These are phyloP conservation scores for Lentinula raphanica DNA, from an alignment of 768 basidiomycete species.

Conservation along the genomic window DNA sequence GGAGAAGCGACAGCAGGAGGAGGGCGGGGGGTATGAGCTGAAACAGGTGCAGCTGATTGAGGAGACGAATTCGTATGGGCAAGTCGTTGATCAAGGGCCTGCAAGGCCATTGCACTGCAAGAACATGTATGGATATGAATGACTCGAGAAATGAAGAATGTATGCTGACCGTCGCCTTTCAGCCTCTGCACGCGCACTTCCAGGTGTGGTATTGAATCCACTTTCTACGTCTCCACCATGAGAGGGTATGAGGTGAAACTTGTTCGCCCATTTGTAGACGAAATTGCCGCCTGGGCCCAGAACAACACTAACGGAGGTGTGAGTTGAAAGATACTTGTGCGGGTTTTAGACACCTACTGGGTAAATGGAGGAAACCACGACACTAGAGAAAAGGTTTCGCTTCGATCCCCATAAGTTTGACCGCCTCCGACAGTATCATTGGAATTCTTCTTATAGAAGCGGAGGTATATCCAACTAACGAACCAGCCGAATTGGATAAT, in stretches of 20 bases:
- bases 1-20: slow-evolving; percentile 27
- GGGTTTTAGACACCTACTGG: slow-evolving; percentile 59
- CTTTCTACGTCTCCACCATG: slow-evolving; percentile 62
- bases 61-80: slow-evolving; percentile 51
- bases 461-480: slow-evolving; percentile 89
- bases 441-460: slow-evolving; percentile 91
- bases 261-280: slow-evolving; percentile 61
- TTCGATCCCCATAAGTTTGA: slow-evolving; percentile 84
- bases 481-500: slow-evolving; percentile 99
- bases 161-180: slow-evolving; percentile 79
- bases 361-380: slow-evolving; percentile 96
- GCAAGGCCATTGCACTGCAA: slow-evolving; percentile 85
- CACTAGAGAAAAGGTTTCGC: slow-evolving; percentile 92
- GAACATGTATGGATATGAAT: slow-evolving; percentile 7
- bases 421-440: slow-evolving; percentile 57
- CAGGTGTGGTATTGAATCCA: slow-evolving; percentile 75
- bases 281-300: slow-evolving; percentile 54
- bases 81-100: slow-evolving; percentile 91
- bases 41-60: slow-evolving; percentile 23
- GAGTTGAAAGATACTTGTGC: neutral
- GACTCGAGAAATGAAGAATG: neutral
- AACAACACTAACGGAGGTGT: slow-evolving; percentile 48
- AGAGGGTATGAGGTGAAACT: slow-evolving; percentile 71
- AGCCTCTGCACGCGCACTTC: slow-evolving; percentile 90
- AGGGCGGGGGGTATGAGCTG: slow-evolving; percentile 23